Evolutionary conservation across 2,329 filamentous ascomycete species (phyloP), one percentile per base, ranked within the genome.

Genomic region (Cercospora nicotianae): DNA sequence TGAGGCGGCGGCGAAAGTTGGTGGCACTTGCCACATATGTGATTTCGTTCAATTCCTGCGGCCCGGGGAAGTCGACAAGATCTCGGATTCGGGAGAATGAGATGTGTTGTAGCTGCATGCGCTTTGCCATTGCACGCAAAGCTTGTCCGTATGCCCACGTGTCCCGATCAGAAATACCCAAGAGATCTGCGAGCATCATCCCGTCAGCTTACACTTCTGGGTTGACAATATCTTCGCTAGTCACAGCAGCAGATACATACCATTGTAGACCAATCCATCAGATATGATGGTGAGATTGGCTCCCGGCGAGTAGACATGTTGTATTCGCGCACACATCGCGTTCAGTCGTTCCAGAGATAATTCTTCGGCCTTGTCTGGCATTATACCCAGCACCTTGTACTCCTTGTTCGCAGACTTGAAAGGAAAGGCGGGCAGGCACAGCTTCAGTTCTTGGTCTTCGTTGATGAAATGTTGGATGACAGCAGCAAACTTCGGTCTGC

Each of bases 341-440:
- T 70, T 68, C 36, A 70, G 36, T 23, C 63, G 66, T 12, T 57
- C 68, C 53, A 70, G 53, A 63, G 66, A 66, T 6, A 70, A 60
- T 59, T 66, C 67, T 28, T 71, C 69, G 26, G 65, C 69, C 55
- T 69, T 69, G 63, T 71, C 69, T 1, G 69, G 69, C 2, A 71
- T 55, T 9, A 10, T 30, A n/a, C 69, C 67, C 20, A 71, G 31
- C 7, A 71, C 69, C 33, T 71, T 71, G 12, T 57, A 66, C 51
- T 51, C 61, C 6, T 48, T 68, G 39, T 71, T 71, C 12, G 67
- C 30, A 6, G 69, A 71, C 42, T 71, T 71, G 65, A 69, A 71
- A 7, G 69, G 69, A 51, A 71, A 71, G 16, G 69, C 69, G 26
- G 69, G 69, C n/a, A 71, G 55, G 45, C 69, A 71, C 67, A 70